Base-by-base conservation (phyloP, 805 yeast genomes). In the Sugiyamaella qingdaonensis region DNA sequence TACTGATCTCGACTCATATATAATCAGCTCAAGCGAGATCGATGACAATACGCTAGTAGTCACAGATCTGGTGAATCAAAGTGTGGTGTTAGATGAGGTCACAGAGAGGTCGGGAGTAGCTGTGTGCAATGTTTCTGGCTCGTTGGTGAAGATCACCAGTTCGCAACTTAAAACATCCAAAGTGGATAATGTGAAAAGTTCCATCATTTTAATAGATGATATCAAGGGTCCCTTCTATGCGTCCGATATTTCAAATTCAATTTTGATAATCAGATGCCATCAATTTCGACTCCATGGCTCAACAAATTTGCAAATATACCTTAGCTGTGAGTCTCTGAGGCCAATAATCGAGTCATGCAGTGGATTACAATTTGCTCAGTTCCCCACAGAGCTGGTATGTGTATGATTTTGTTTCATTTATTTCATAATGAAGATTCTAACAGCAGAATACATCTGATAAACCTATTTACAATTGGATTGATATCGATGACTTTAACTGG, bases 401-500 rank as follows among this genome's bases (percentile, higher is more conserved):
- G 4, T n/a, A n/a, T n/a, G n/a, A n/a, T n/a, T n/a, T n/a, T n/a
- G n/a, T n/a, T n/a, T n/a, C n/a, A 24, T 14, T 24, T 2, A n/a
- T 13, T 1, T 13, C 16, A 10, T 24, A 10, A 11, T 8, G 8
- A 10, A 10, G 16, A n/a, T 4, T 3, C 19, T 27, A 42, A 24
- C 34, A 13, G n/a, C 36, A 45, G 48, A 45, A 21, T 21, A 10
- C 33, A 10, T 2, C 33, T 2, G 21, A 18, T 10, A 45, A 3
- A n/a, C 37, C 21, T 16, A 10, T 18, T n/a, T 18, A 45, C 2
- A 14, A 29, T 8, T 52, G 58, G 53, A 51, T 52, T 8, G 29
- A 32, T 8, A 61, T 66, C 3, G 64, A 61, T 24, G 70, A 66
- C 50, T 66, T 66, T 54, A 58, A 60, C 52, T 65, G 67, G 65